phyloP scores from a whole-genome alignment of 2,329 filamentous ascomycete genomes.

The Beauveria sp. region DNA sequence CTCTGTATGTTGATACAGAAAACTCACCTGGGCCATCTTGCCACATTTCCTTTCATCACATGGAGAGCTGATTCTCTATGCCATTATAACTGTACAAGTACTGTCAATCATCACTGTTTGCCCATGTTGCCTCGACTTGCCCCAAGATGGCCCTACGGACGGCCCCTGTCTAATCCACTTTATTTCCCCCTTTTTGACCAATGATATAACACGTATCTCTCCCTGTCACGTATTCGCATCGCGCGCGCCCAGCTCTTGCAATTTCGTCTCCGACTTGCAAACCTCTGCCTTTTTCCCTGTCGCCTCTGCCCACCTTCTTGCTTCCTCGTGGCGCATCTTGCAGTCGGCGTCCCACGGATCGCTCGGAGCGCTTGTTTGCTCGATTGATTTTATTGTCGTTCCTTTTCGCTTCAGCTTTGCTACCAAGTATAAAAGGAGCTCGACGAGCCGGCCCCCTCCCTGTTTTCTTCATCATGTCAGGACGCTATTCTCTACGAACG shows the following conservation, averaged over 20 bases:
- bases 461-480: slow-evolving; percentile 23
- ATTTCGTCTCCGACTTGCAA: background rate
- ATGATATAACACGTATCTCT: slow-evolving; percentile 3
- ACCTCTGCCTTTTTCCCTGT: background rate
- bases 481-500: slow-evolving; percentile 31
- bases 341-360: slow-evolving; percentile 9
- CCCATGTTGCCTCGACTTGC: too few species aligned
- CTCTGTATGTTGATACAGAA: too few species aligned
- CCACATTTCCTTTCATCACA: too few species aligned
- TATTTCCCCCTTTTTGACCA: background rate
- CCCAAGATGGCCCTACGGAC: too few species aligned
- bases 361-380: background rate
- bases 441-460: background rate
- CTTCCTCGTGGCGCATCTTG: slow-evolving; percentile 5
- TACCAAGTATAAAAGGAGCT: slow-evolving; percentile 3
- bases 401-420: background rate
- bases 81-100: too few species aligned
- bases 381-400: background rate
- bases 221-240: slow-evolving; percentile 11
- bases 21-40: too few species aligned
- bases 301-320: slow-evolving; percentile 4
- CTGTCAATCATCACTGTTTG: too few species aligned
- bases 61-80: too few species aligned
- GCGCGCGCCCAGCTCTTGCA: slow-evolving; percentile 1
- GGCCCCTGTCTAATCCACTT: too few species aligned